These are phyloP conservation scores for Scortechinia acanthostroma DNA, from an alignment of 2,329 filamentous ascomycete genomes.

Conservation along the genomic window DNA sequence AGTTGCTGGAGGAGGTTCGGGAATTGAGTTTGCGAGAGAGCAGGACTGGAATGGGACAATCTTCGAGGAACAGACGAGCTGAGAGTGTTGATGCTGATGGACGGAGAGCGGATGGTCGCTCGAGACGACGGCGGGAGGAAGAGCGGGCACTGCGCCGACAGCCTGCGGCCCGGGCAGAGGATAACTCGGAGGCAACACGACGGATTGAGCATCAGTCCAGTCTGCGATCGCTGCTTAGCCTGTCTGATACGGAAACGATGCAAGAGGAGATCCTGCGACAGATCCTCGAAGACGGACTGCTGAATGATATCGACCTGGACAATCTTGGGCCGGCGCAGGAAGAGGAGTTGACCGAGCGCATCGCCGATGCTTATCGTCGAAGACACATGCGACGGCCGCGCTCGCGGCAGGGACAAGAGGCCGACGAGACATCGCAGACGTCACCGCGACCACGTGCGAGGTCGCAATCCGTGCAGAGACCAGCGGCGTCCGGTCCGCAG, in stretches of 20 bases:
- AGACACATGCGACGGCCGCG: slow-evolving; percentile 55
- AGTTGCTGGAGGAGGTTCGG: slow-evolving; percentile 43
- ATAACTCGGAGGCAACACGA: slow-evolving; percentile 30
- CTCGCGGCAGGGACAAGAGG: slow-evolving; percentile 32
- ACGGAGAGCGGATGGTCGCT: slow-evolving; percentile 8
- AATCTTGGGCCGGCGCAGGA: slow-evolving; percentile 79
- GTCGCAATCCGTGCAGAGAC: background rate
- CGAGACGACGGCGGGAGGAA: slow-evolving; percentile 9
- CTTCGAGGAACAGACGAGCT: background rate
- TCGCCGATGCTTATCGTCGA: slow-evolving; percentile 79
- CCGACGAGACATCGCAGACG: slow-evolving; percentile 25
- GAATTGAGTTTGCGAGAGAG: slow-evolving; percentile 41
- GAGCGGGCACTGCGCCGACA: slow-evolving; percentile 24
- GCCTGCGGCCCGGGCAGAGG: slow-evolving; percentile 35
- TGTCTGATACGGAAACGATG: slow-evolving; percentile 77
- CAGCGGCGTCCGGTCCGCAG: slow-evolving; percentile 4
- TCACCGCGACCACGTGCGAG: slow-evolving; percentile 12
- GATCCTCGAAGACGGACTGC: slow-evolving; percentile 77
- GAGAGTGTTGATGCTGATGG: slow-evolving; percentile 2
- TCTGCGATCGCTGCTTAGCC: slow-evolving; percentile 74
- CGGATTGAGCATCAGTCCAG: slow-evolving; percentile 86
- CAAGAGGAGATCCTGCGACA: slow-evolving; percentile 85
- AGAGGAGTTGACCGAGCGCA: slow-evolving; percentile 82
- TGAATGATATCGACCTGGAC: slow-evolving; percentile 83
- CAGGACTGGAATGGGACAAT: slow-evolving; percentile 15